Conservation (phyloP, 768 basidiomycete species). For the Trametes elegans region DNA sequence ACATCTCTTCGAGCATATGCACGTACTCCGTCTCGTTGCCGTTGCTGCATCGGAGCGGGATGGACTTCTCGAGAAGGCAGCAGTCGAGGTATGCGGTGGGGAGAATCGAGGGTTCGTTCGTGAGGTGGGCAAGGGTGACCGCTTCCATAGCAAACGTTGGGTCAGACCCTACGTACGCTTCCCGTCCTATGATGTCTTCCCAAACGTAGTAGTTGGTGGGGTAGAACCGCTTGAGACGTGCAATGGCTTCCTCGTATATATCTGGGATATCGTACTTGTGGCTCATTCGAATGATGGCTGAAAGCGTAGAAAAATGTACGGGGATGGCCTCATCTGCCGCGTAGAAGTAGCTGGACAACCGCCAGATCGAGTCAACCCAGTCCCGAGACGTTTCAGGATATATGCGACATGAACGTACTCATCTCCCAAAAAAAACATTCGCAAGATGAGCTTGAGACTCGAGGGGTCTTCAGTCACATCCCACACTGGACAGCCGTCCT, state of each 20-base stretch:
- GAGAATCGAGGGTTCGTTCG: slow-evolving; percentile 2
- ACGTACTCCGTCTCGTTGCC: not conserved
- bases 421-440: too few species aligned
- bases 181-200: not conserved
- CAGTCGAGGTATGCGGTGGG: slow-evolving; percentile 3
- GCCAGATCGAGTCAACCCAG: too few species aligned
- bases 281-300: slow-evolving; percentile 2
- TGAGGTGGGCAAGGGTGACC: slow-evolving; percentile 9
- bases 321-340: not conserved
- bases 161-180: not conserved
- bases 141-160: not conserved
- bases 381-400: too few species aligned
- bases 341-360: not conserved
- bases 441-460: too few species aligned
- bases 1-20: not conserved
- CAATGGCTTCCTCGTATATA: not conserved
- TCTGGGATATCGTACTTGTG: slow-evolving; percentile 9
- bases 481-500: too few species aligned
- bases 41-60: too few species aligned
- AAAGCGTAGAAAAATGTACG: not conserved
- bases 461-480: too few species aligned
- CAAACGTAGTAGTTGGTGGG: not conserved
- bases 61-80: too few species aligned
- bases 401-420: too few species aligned
- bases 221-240: slow-evolving; percentile 2